A percentile compares a stretch with the other conserved stretches of the same genome.
Conservation (phyloP, 345 rosid species). For the Acer saccharum region DNA sequence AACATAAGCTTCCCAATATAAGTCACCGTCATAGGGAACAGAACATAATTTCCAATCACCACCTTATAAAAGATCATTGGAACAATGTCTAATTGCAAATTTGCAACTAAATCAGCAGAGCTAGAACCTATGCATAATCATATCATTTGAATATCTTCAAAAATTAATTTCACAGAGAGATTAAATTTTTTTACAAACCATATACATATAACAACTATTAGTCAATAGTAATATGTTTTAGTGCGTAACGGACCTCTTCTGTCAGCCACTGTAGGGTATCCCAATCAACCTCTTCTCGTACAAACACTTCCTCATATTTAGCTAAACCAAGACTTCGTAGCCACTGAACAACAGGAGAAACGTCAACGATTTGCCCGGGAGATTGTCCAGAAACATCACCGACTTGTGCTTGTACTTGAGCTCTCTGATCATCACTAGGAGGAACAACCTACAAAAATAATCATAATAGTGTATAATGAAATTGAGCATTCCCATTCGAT, state of each 20-base stretch:
- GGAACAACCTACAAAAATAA: conserved; percentile 36
- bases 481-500: neutral
- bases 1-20: neutral
- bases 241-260: conserved; percentile 63
- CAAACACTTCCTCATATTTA: conserved; percentile 68
- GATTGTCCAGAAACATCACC: conserved; percentile 39
- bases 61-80: neutral
- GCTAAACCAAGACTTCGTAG: conserved; percentile 60
- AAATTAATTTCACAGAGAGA: neutral
- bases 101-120: neutral
- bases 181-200: neutral
- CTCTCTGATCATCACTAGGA: conserved; percentile 26
- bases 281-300: conserved; percentile 90
- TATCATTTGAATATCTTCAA: neutral
- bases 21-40: neutral
- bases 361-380: conserved; percentile 45
- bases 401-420: conserved; percentile 25
- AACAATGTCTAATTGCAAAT: neutral
- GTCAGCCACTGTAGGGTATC: conserved; percentile 76
- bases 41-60: neutral
- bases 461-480: neutral
- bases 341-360: conserved; percentile 71
- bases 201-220: neutral
- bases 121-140: neutral
- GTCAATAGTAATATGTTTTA: neutral